Evolutionary conservation across 306 rosid genomes (phyloP).

Genomic region (Medicago arabica): DNA sequence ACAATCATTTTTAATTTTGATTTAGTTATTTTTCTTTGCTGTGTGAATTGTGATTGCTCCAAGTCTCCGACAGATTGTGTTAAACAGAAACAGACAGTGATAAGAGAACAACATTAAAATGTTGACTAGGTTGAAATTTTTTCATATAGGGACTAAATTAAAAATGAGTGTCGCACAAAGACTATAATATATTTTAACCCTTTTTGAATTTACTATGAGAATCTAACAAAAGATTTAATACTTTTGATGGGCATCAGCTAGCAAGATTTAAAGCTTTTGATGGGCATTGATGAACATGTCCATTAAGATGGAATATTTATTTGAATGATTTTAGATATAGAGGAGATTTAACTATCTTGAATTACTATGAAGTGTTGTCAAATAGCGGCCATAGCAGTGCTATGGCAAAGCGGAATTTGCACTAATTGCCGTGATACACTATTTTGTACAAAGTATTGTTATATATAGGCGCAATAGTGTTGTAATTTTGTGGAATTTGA

Average conservation of each 20-base stretch:
- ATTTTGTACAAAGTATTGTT: background rate
- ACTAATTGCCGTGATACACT: background rate
- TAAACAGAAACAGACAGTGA: background rate
- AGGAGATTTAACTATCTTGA: background rate
- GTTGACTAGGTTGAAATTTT: background rate
- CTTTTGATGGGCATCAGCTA: background rate
- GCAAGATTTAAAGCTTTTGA: background rate
- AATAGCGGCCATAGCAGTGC: background rate
- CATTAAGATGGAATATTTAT: slow-evolving; percentile 17
- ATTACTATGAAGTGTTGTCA: background rate
- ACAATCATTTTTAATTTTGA: background rate
- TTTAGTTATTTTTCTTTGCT: background rate
- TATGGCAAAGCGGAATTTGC: background rate
- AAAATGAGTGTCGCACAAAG: background rate
- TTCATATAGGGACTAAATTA: background rate
- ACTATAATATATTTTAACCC: background rate
- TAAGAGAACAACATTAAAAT: background rate
- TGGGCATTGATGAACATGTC: background rate
- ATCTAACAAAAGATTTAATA: slow-evolving; percentile 4
- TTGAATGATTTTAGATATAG: slow-evolving; percentile 7
- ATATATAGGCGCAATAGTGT: background rate
- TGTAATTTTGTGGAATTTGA: background rate
- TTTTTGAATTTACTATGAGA: slow-evolving; percentile 1
- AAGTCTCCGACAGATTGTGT: background rate
- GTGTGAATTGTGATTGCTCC: background rate